These are phyloP conservation scores for Aurantiochytrium sp. DNA, from an alignment of 108 stramenopile genomes.

Conservation along the genomic window DNA sequence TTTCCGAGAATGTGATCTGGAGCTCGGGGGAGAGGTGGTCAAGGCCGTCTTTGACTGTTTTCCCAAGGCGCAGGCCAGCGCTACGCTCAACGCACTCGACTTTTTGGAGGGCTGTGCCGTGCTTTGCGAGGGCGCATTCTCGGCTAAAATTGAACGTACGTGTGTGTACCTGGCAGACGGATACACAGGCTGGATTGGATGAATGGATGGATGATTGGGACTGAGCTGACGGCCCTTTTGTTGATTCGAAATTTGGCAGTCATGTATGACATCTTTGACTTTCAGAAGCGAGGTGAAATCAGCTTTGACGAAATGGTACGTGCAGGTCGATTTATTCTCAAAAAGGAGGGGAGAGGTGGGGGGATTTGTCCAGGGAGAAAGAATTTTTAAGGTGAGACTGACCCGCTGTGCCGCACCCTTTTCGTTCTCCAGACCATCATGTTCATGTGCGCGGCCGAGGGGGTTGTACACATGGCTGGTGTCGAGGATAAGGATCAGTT, in stretches of 20 bases:
- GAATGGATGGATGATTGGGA: too few relatives aligned
- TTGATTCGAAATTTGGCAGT: not conserved
- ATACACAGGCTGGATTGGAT: too few relatives aligned
- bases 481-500: not conserved
- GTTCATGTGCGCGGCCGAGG: constrained; percentile 1
- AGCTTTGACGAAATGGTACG: constrained; percentile 12
- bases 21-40: not conserved
- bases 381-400: too few relatives aligned
- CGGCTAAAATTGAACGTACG: not conserved
- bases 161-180: not conserved
- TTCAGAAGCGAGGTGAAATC: not conserved
- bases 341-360: too few relatives aligned
- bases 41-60: not conserved
- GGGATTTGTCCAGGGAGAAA: too few relatives aligned
- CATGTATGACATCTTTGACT: constrained; percentile 16
- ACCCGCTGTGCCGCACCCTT: not conserved
- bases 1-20: constrained; percentile 10
- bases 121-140: not conserved
- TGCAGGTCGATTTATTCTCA: too few relatives aligned
- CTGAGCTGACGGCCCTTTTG: too few relatives aligned
- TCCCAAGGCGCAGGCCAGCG: not conserved
- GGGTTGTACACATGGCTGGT: not conserved
- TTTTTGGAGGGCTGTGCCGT: not conserved
- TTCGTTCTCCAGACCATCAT: not conserved
- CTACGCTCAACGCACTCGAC: not conserved